Base-by-base conservation (phyloP, 192 early-diverging fungal genomes). In the Coemansia erecta region DNA sequence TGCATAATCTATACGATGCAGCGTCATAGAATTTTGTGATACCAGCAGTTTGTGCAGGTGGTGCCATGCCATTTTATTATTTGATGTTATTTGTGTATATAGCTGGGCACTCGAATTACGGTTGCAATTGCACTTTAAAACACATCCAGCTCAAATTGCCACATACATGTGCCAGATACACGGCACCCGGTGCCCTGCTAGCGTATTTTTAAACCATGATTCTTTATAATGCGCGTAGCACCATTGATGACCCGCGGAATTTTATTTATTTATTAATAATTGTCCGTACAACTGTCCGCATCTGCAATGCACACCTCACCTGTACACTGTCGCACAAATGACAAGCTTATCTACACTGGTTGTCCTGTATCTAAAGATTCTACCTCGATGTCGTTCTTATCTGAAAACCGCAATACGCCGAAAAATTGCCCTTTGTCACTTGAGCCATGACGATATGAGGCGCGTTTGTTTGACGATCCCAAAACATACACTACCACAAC, bases 201-300 rank as follows among this genome's bases (percentile, higher is more conserved):
- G 35, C 8, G 10, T 37, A 37, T 37, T 37, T 37, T 37, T 37
- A 37, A 10, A 37, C 35, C 10, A 11, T 37, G 35, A 37, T 8
- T 11, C 3, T 9, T 37, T 49, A 23, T n/a, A 37, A 33, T 33
- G 28, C 4, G 26, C 51, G 13, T 53, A 37, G n/a, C 15, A 37
- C 10, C n/a, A 37, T 8, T 31, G 51, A 53, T 53, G 28, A 53
- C 33, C 24, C 15, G 22, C 26, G 28, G 14, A 31, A 28, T 14
- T 37, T 53, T 19, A 10, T 21, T n/a, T 48, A 26, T 35, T 37
- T 15, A 33, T 37, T 37, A 40, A 41, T 43, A 56, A 43, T 56
- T 56, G 54, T 40, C 54, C 54, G 54, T 43, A 56, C 54, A 56
- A 56, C 39, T 56, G 54, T 3, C 54, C 54, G 54, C 41, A 12